These are phyloP conservation scores for Arctium lappa DNA, from an alignment of 129 eudicot genomes.

Conservation along the genomic window DNA sequence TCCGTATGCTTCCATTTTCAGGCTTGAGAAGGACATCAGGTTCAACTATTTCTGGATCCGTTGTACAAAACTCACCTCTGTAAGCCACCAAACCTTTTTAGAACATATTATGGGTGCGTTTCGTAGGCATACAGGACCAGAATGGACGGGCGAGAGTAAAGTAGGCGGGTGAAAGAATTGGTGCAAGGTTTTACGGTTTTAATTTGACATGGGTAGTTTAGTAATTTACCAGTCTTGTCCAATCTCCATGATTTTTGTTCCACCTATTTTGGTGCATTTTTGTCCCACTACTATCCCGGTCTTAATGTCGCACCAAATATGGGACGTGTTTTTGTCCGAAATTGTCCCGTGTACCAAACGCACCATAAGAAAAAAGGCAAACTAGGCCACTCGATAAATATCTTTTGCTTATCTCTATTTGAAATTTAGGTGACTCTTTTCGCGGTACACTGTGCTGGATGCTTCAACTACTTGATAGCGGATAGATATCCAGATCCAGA, in stretches of 20 bases:
- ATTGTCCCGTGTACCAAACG: background rate
- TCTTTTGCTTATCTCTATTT: constrained; percentile 1
- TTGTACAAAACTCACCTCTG: constrained; percentile 78
- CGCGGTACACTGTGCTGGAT: constrained; percentile 92
- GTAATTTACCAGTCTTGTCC: background rate
- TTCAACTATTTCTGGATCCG: constrained; percentile 96
- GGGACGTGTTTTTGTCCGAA: background rate
- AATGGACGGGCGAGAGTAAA: background rate
- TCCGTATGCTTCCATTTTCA: constrained; percentile 34
- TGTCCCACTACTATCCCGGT: background rate
- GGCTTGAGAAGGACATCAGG: constrained; percentile 96
- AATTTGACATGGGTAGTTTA: background rate
- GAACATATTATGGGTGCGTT: background rate
- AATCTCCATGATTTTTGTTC: background rate
- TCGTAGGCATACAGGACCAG: background rate
- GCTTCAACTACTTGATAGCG: constrained; percentile 84
- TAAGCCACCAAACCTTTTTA: constrained; percentile 33
- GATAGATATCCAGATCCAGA: constrained; percentile 79
- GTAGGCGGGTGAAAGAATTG: too few species aligned
- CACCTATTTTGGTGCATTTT: background rate
- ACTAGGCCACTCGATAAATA: constrained; percentile 3
- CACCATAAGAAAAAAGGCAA: background rate
- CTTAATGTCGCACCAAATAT: background rate
- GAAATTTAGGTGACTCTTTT: constrained; percentile 77
- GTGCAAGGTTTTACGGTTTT: too few species aligned